Evolutionary conservation across 2,329 filamentous ascomycete genomes (phyloP), one percentile per base, ranked within the genome.

Genomic region (Nannizzia gypsea): DNA sequence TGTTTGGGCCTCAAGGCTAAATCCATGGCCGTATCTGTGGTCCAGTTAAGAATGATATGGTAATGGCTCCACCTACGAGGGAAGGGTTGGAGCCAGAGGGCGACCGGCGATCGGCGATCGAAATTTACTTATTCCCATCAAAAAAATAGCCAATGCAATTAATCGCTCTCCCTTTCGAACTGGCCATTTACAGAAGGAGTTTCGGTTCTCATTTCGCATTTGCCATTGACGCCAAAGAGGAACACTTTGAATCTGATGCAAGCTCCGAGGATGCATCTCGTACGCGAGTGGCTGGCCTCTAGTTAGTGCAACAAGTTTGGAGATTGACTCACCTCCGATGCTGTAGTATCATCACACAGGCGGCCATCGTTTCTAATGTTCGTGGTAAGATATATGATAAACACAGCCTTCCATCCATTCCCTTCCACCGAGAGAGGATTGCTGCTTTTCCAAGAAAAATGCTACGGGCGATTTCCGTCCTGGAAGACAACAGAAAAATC

Each of bases 101-200:
- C 26, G 48, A 54, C 34, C 48, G 48, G n/a, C 48, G 48, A 54
- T 54, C 48, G 48, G n/a, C 48, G 48, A 54, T 54, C 48, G 48
- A 54, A 34, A 34, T 11, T n/a, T n/a, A n/a, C n/a, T n/a, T 9
- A n/a, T 31, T 15, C 26, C 48, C 48, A 54, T 54, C 48, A 28
- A 48, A 48, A 13, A 26, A n/a, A 26, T 3, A 5, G 13, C 44
- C 44, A 48, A 48, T 48, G 11, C n/a, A 13, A 54, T 34, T 17
- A 31, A 20, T 34, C 48, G 22, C n/a, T 28, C 26, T 24, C 15
- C 20, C 20, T 3, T 26, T 13, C 6, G 9, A 8, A 54, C 17
- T 54, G 48, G 22, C 48, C 48, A 26, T n/a, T 26, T 11, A 52
- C 17, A 52, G 48, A 54, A 15, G n/a, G 48, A 20, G n/a, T 31